A percentile compares a stretch with the other conserved stretches of the same genome.
Conservation (phyloP, 108 stramenopile genomes). For the Cyclotella atomus region DNA sequence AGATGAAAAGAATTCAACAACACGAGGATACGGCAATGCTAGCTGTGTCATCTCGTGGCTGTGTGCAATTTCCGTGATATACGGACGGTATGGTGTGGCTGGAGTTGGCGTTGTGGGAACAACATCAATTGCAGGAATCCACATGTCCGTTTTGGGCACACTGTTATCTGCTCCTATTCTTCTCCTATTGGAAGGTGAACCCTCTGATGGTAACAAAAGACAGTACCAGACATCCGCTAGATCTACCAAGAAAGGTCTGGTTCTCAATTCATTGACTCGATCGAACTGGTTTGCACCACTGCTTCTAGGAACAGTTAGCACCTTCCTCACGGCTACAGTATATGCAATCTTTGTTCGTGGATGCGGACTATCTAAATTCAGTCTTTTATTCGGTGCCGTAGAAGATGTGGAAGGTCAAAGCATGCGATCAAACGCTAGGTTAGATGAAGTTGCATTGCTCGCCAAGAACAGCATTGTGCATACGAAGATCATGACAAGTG, state of each 20-base stretch:
- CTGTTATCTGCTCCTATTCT: constrained; percentile 62
- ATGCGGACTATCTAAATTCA: constrained; percentile 47
- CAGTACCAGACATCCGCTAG: constrained; percentile 43
- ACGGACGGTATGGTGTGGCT: constrained; percentile 73
- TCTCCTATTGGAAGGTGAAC: constrained; percentile 74
- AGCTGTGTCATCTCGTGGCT: constrained; percentile 64
- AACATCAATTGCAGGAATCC: constrained; percentile 58
- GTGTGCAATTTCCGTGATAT: constrained; percentile 57
- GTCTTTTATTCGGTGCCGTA: constrained; percentile 41
- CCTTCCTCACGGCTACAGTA: constrained; percentile 54
- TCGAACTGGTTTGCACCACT: constrained; percentile 70
- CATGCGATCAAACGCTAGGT: constrained; percentile 25
- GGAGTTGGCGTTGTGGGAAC: constrained; percentile 71
- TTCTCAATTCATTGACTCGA: constrained; percentile 47
- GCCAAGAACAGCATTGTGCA: constrained; percentile 56
- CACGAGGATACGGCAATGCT: constrained; percentile 67
- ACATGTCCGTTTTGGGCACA: constrained; percentile 69
- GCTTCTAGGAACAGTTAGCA: constrained; percentile 49
- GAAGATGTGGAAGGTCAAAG: constrained; percentile 53
- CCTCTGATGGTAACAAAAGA: constrained; percentile 34
- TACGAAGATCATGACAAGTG: constrained; percentile 47
- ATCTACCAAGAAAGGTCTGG: constrained; percentile 45
- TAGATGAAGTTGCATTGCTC: constrained; percentile 56
- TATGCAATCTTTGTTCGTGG: constrained; percentile 77
- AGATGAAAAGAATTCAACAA: constrained; percentile 50